Percentiles rank a stretch among this genome's conserved stretches.
These are phyloP conservation scores for Monosporascus sp. DNA, from an alignment of 2,329 filamentous ascomycete species.

Conservation along the genomic window DNA sequence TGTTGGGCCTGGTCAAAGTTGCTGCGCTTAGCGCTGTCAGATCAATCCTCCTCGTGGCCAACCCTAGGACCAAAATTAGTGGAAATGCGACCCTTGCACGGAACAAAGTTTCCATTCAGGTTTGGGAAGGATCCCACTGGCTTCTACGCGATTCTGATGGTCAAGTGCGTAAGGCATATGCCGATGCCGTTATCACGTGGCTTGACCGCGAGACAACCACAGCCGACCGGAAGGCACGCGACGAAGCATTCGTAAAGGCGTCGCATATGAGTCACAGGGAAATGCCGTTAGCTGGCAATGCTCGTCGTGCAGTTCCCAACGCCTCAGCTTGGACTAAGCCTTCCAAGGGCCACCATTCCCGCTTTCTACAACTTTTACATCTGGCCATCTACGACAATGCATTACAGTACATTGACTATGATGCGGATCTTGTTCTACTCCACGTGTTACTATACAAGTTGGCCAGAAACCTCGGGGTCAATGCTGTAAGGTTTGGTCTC, in stretches of 20 bases:
- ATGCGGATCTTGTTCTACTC: slow-evolving; percentile 69
- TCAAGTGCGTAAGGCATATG: slow-evolving; percentile 77
- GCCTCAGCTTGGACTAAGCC: slow-evolving; percentile 58
- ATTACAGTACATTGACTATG: slow-evolving; percentile 64
- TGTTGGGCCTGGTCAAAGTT: slow-evolving; percentile 49
- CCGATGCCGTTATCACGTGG: slow-evolving; percentile 80
- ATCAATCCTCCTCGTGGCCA: slow-evolving; percentile 76
- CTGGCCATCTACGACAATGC: slow-evolving; percentile 86
- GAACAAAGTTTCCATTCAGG: slow-evolving; percentile 69
- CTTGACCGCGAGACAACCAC: slow-evolving; percentile 71
- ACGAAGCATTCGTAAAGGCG: slow-evolving; percentile 46
- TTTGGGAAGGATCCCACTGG: slow-evolving; percentile 98
- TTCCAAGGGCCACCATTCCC: slow-evolving; percentile 50
- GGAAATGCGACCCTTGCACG: slow-evolving; percentile 62
- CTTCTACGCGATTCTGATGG: slow-evolving; percentile 75
- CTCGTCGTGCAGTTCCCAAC: slow-evolving; percentile 63
- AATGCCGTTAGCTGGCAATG: slow-evolving; percentile 35
- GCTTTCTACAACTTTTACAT: slow-evolving; percentile 77
- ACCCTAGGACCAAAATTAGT: slow-evolving; percentile 55
- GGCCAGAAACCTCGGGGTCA: slow-evolving; percentile 74
- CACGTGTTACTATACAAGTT: slow-evolving; percentile 72
- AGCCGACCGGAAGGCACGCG: slow-evolving; percentile 57
- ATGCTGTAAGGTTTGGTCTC: slow-evolving; percentile 70
- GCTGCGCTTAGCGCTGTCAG: slow-evolving; percentile 75
- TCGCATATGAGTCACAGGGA: slow-evolving; percentile 38